These are phyloP conservation scores for Acacia melanoxylon DNA, from an alignment of 306 rosid genomes.

Conservation along the genomic window DNA sequence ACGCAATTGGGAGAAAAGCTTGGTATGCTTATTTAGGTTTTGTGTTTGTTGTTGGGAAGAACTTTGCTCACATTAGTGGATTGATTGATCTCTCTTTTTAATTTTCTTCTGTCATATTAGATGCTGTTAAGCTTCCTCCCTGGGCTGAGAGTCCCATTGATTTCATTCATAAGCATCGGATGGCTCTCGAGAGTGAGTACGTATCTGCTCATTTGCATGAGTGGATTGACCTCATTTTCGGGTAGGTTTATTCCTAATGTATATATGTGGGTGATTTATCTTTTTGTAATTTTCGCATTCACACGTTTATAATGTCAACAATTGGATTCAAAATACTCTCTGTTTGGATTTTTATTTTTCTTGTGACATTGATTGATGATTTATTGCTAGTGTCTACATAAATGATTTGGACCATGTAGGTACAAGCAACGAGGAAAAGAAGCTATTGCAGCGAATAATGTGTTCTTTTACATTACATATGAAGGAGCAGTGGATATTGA, in stretches of 20 bases:
- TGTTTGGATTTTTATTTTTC: conserved; percentile 30
- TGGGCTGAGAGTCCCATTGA: conserved; percentile 95
- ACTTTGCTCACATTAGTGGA: conserved; percentile 13
- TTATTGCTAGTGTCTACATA: conserved; percentile 25
- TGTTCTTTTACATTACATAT: conserved; percentile 90
- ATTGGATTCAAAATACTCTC: conserved; percentile 25
- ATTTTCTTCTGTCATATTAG: conserved; percentile 45
- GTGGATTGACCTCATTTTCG: conserved; percentile 97
- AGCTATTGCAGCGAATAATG: conserved; percentile 86
- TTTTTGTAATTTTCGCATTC: conserved; percentile 21
- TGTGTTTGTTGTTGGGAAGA: conserved; percentile 22
- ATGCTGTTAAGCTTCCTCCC: conserved; percentile 81
- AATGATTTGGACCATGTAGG: conserved; percentile 56
- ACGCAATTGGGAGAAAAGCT: conserved; percentile 87
- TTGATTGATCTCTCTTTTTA: conserved; percentile 38
- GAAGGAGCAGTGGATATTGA: conserved; percentile 96
- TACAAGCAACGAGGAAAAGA: conserved; percentile 93
- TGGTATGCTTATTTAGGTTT: conserved; percentile 60
- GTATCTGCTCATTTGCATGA: conserved; percentile 94
- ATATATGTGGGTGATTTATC: conserved; percentile 13
- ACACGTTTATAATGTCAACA: conserved; percentile 28
- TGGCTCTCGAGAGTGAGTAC: conserved; percentile 96
- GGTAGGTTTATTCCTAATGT: conserved; percentile 49
- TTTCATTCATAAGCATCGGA: conserved; percentile 92
- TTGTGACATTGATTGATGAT: conserved; percentile 18